Percentiles rank a stretch among this genome's conserved stretches.
These are phyloP conservation scores for Mycena belliarum DNA, from an alignment of 768 basidiomycete species.

Conservation along the genomic window DNA sequence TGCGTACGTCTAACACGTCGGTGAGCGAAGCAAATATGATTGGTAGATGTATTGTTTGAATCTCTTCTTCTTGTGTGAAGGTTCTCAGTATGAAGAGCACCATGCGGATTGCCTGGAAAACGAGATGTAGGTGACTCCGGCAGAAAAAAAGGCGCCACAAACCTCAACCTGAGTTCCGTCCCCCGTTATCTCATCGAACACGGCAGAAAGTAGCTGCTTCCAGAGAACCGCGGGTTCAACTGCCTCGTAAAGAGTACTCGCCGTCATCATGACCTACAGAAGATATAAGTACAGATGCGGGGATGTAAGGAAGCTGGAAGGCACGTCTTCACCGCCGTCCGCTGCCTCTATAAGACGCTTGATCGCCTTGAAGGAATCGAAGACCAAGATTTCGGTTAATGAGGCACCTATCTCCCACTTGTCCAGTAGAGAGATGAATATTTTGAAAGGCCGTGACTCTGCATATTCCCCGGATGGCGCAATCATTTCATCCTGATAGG, in stretches of 20 bases:
- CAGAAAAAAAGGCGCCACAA: constrained; percentile 10
- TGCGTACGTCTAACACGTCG: constrained; percentile 62
- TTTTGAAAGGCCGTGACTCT: constrained; percentile 88
- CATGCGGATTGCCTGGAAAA: constrained; percentile 61
- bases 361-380: constrained; percentile 79
- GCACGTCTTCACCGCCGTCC: constrained; percentile 64
- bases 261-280: constrained; percentile 72
- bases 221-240: constrained; percentile 87
- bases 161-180: constrained; percentile 52
- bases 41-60: constrained; percentile 78
- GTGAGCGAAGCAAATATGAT: constrained; percentile 70
- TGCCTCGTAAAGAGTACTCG: constrained; percentile 88
- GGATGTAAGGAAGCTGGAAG: background rate
- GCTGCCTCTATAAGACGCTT: constrained; percentile 53
- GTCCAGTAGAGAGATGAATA: constrained; percentile 92
- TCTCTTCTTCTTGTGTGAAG: constrained; percentile 89
- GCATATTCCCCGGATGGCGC: constrained; percentile 70
- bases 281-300: background rate
- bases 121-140: constrained; percentile 3
- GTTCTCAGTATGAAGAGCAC: constrained; percentile 70
- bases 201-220: constrained; percentile 65
- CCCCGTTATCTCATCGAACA: constrained; percentile 56
- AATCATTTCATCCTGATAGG: constrained; percentile 73
- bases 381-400: constrained; percentile 75
- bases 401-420: constrained; percentile 94